Percentiles rank a stretch among this genome's conserved stretches.
phyloP scores from a whole-genome alignment of 139 green algal species.

The Chlorella ohadii region DNA sequence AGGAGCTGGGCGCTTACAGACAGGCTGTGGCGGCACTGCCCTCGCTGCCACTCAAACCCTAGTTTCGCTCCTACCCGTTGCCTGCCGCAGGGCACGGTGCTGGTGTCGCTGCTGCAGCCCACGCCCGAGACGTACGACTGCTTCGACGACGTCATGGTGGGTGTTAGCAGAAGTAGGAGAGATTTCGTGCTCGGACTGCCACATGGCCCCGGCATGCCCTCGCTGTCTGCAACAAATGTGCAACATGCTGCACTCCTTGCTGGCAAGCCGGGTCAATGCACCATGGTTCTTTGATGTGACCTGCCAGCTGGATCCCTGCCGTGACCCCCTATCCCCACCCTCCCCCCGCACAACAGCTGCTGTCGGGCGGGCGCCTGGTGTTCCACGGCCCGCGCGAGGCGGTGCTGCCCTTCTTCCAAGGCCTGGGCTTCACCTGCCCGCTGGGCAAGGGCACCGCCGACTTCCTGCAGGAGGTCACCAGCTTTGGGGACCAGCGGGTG shows the following conservation, averaged over 20 bases:
- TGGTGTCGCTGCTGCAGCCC: conserved; percentile 60
- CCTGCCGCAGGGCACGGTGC: conserved; percentile 43
- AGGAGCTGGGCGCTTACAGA: too few species aligned
- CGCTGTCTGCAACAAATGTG: too few species aligned
- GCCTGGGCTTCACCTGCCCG: conserved; percentile 62
- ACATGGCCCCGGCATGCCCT: too few species aligned
- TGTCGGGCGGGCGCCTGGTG: conserved; percentile 49
- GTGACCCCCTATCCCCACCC: not conserved
- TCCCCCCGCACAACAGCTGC: not conserved
- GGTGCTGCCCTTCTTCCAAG: conserved; percentile 70
- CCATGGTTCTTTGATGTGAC: too few species aligned
- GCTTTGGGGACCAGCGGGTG: not conserved
- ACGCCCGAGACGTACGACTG: conserved; percentile 58
- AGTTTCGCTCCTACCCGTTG: not conserved
- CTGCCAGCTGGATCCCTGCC: too few species aligned
- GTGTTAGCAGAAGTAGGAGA: too few species aligned
- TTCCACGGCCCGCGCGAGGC: conserved; percentile 58
- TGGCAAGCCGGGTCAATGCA: too few species aligned
- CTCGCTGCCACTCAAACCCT: too few species aligned
- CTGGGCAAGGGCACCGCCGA: conserved; percentile 69
- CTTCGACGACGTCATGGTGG: conserved; percentile 44
- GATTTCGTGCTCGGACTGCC: too few species aligned
- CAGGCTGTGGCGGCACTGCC: too few species aligned
- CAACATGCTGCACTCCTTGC: too few species aligned
- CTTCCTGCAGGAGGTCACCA: conserved; percentile 85